These are phyloP conservation scores for Xylariaceae sp. DNA, from an alignment of 2,329 filamentous ascomycete genomes.

Conservation along the genomic window DNA sequence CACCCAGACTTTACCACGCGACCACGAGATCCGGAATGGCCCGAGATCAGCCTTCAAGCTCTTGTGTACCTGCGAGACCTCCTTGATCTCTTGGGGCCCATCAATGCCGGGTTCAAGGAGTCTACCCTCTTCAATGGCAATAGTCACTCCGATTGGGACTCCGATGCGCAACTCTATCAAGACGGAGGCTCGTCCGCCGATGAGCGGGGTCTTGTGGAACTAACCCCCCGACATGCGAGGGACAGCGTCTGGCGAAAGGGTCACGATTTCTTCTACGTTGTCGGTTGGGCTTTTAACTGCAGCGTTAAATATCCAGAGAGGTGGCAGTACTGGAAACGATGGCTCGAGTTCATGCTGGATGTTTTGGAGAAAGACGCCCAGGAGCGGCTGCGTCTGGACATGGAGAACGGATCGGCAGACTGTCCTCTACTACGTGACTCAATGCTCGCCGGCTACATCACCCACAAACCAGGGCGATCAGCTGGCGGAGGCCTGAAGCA, in stretches of 20 bases:
- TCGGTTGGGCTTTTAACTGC: conserved; percentile 94
- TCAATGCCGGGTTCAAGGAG: conserved; percentile 64
- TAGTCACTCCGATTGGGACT: conserved; percentile 37
- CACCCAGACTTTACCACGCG: conserved; percentile 78
- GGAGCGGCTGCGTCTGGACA: conserved; percentile 51
- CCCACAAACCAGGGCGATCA: conserved; percentile 42
- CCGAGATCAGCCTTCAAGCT: conserved; percentile 62
- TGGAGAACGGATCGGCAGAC: conserved; percentile 29
- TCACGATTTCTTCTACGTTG: conserved; percentile 81
- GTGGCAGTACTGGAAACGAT: conserved; percentile 78
- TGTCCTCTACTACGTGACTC: conserved; percentile 44
- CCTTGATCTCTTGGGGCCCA: conserved; percentile 60
- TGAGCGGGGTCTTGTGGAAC: conserved; percentile 46
- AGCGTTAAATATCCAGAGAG: conserved; percentile 66
- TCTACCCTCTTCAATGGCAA: conserved; percentile 64
- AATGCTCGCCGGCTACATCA: conserved; percentile 59
- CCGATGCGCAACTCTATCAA: conserved; percentile 45
- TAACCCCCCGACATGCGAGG: conserved; percentile 59
- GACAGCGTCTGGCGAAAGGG: conserved; percentile 70
- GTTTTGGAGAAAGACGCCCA: conserved; percentile 69
- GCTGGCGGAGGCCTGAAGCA: conserved; percentile 43
- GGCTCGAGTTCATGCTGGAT: conserved; percentile 76
- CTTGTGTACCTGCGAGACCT: conserved; percentile 67
- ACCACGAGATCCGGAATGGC: conserved; percentile 55
- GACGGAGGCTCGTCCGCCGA: conserved; percentile 49